Evolutionary conservation across 106 monocot species (phyloP).

Genomic region (Platanthera zijinensis): DNA sequence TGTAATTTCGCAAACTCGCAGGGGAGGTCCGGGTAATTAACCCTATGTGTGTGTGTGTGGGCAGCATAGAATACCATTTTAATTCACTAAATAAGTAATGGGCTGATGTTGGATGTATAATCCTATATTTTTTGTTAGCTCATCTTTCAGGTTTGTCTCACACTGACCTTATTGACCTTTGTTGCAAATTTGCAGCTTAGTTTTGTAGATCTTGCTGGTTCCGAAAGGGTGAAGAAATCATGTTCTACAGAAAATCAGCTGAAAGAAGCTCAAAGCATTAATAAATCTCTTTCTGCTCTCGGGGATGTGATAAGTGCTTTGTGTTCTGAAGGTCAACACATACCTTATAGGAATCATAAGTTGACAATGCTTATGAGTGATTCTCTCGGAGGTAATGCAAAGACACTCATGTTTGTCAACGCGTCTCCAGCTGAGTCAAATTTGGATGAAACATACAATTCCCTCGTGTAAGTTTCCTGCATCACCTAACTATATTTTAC

Average conservation of each 20-base stretch:
- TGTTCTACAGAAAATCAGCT: conserved; percentile 84
- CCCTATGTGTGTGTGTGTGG: too few relatives aligned
- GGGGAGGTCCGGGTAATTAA: too few relatives aligned
- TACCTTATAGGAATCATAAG: conserved; percentile 96
- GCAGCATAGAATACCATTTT: neutral
- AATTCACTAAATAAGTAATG: neutral
- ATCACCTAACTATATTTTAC: neutral
- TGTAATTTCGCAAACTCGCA: too few relatives aligned
- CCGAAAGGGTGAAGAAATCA: conserved; percentile 93
- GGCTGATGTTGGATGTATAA: neutral
- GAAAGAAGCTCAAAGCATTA: conserved; percentile 98
- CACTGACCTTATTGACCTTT: neutral
- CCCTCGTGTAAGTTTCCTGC: conserved; percentile 53
- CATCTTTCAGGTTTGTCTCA: neutral
- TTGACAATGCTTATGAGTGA: conserved; percentile 99
- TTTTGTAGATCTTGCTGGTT: conserved; percentile 99
- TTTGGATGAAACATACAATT: conserved; percentile 91
- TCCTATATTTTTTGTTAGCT: neutral
- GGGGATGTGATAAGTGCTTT: conserved; percentile 94
- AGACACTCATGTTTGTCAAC: conserved; percentile 98
- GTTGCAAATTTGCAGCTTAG: conserved; percentile 66
- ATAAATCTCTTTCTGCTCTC: conserved; percentile 94
- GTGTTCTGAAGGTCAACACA: conserved; percentile 86
- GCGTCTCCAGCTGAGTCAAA: conserved; percentile 91
- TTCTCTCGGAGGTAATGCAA: conserved; percentile 96